Evolutionary conservation across 2,329 filamentous ascomycete genomes (phyloP).

Genomic region (Pezicula neosporulosa): DNA sequence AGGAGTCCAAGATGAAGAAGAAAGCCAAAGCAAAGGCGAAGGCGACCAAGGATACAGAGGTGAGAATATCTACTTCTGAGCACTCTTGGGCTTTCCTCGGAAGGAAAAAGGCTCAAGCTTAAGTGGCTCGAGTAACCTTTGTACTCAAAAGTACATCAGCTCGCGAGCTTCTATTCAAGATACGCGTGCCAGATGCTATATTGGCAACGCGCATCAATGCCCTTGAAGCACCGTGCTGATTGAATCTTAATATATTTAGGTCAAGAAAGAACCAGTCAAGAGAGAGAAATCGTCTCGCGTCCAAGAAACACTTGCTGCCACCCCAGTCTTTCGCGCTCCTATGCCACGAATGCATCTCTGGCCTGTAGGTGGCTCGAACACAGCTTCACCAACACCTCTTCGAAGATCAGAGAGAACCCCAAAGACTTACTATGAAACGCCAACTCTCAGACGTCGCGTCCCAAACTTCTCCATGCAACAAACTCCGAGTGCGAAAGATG

Average conservation of each 20-base stretch:
- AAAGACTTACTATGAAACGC: slow-evolving; percentile 20
- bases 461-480: slow-evolving; percentile 19
- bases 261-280: slow-evolving; percentile 4
- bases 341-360: slow-evolving; percentile 28
- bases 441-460: slow-evolving; percentile 20
- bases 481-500: slow-evolving; percentile 4
- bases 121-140: too few species aligned
- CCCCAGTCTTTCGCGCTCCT: slow-evolving; percentile 23
- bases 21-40: slow-evolving; percentile 26
- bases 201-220: too few species aligned
- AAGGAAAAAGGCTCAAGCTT: too few species aligned
- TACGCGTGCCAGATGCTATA: too few species aligned
- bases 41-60: too few species aligned
- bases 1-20: slow-evolving; percentile 19
- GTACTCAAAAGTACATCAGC: too few species aligned
- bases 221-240: too few species aligned
- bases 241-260: too few species aligned
- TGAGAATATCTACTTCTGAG: too few species aligned
- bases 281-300: slow-evolving; percentile 7
- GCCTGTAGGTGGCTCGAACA: slow-evolving; percentile 9
- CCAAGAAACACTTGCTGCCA: slow-evolving; percentile 3
- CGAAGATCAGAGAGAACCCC: slow-evolving; percentile 7
- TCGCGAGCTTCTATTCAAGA: too few species aligned
- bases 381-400: slow-evolving; percentile 5
- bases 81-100: too few species aligned